Percentiles rank a stretch among this genome's conserved stretches.
Evolutionary conservation across 805 yeast species (phyloP).

Genomic region (Zygoascus ofunaensis): DNA sequence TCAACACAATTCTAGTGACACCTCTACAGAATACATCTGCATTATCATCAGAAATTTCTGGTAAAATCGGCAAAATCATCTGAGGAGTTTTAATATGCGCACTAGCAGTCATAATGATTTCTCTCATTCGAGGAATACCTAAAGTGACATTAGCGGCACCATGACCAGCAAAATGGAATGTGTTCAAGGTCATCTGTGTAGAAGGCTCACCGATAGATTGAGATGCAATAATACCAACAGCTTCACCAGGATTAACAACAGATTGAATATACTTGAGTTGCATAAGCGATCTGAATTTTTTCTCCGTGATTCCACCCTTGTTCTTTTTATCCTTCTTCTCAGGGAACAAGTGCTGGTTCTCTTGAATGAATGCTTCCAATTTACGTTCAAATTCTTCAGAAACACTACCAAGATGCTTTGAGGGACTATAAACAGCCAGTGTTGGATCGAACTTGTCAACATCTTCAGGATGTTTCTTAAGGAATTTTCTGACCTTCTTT

Average conservation of each 20-base stretch:
- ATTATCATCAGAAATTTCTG: constrained; percentile 71
- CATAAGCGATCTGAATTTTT: constrained; percentile 93
- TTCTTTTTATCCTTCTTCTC: constrained; percentile 37
- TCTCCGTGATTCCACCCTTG: constrained; percentile 42
- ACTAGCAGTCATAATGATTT: constrained; percentile 98
- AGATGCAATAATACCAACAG: constrained; percentile 96
- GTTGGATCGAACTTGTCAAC: constrained; percentile 75
- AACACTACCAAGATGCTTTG: constrained; percentile 85
- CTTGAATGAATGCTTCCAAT: constrained; percentile 58
- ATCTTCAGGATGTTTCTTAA: constrained; percentile 46
- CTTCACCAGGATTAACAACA: constrained; percentile 89
- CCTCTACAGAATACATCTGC: constrained; percentile 93
- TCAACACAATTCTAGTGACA: constrained; percentile 70
- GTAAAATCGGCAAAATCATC: constrained; percentile 82
- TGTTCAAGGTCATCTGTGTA: constrained; percentile 95
- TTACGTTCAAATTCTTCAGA: constrained; percentile 80
- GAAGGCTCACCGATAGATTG: constrained; percentile 99
- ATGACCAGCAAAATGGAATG: constrained; percentile 99
- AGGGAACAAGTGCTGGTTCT: constrained; percentile 48
- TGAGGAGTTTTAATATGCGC: constrained; percentile 96
- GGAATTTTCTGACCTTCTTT: constrained; percentile 69
- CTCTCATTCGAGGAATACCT: constrained; percentile 99
- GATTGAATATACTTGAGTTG: constrained; percentile 97
- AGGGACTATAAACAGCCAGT: constrained; percentile 74
- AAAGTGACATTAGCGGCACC: constrained; percentile 99